A percentile compares a stretch with the other conserved stretches of the same genome.
These are phyloP conservation scores for Podaxis sp. DNA, from an alignment of 768 basidiomycete species.

Conservation along the genomic window DNA sequence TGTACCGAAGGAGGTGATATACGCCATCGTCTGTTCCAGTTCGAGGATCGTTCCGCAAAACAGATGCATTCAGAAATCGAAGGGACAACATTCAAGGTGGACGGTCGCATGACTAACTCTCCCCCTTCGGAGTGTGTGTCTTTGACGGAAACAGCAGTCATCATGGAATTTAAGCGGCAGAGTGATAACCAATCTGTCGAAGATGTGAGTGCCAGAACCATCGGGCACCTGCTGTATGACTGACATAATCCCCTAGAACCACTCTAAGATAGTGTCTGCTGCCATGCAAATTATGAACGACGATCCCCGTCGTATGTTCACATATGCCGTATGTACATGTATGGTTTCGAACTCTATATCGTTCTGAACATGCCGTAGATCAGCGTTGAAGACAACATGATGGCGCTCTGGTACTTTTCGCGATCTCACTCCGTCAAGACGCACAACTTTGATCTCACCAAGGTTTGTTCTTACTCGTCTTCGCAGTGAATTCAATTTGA, in stretches of 20 bases:
- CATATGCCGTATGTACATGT: not conserved
- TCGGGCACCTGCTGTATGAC: not conserved
- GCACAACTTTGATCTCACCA: not conserved
- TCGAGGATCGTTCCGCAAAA: not conserved
- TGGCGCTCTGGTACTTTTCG: conserved; percentile 9
- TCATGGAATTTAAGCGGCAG: not conserved
- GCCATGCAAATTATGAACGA: not conserved
- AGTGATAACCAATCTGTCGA: not conserved
- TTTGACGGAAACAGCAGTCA: not conserved
- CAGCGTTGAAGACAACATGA: not conserved
- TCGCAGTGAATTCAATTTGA: not conserved
- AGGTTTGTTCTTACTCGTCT: not conserved
- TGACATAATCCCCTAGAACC: not conserved
- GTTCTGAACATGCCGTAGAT: not conserved
- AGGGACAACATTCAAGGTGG: not conserved
- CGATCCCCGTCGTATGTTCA: not conserved
- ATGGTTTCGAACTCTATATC: not conserved
- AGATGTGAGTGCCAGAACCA: not conserved
- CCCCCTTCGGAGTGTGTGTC: not conserved
- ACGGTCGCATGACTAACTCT: not conserved
- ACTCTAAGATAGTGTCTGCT: not conserved
- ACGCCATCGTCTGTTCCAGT: not conserved
- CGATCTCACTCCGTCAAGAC: conserved; percentile 8
- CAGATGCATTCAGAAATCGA: not conserved
- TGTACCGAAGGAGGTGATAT: not conserved